Percentiles rank a stretch among this genome's conserved stretches.
These are phyloP conservation scores for Phytopythium sindhum DNA, from an alignment of 352 stramenopile species.

Conservation along the genomic window DNA sequence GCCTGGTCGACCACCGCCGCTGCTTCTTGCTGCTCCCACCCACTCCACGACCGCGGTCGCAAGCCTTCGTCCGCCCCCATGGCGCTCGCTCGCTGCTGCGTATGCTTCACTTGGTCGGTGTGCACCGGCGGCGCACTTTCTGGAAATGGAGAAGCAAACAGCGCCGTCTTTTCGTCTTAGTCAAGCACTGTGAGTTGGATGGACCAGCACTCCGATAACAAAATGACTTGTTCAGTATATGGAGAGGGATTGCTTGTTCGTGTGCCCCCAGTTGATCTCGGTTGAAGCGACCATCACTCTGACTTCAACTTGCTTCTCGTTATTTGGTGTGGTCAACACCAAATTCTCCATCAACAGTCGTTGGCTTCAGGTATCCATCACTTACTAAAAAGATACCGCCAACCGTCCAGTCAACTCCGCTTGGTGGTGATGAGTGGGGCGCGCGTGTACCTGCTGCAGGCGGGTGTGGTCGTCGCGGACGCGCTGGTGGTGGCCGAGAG, in stretches of 20 bases:
- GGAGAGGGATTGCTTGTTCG: too few relatives aligned
- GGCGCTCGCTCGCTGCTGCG: too few relatives aligned
- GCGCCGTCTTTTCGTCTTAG: neutral
- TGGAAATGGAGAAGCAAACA: too few relatives aligned
- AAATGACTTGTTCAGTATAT: neutral
- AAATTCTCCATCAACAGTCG: neutral
- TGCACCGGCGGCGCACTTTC: too few relatives aligned
- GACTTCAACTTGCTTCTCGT: neutral
- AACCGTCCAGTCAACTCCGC: neutral
- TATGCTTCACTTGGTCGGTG: too few relatives aligned
- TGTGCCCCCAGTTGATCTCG: too few relatives aligned
- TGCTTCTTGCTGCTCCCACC: neutral
- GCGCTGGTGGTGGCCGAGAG: slow-evolving; percentile 7
- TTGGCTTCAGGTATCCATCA: too few relatives aligned
- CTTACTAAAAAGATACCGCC: neutral
- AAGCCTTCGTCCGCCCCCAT: neutral
- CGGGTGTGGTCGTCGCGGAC: neutral
- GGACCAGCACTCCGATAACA: neutral
- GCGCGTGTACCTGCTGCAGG: slow-evolving; percentile 4
- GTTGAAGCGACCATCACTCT: neutral
- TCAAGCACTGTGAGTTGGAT: neutral
- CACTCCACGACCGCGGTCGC: neutral
- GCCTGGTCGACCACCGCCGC: too few relatives aligned
- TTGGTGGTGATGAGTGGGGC: neutral
- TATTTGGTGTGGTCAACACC: neutral